phyloP scores from a whole-genome alignment of 192 early-diverging fungal genomes.

The Anaeromyces robustus region DNA sequence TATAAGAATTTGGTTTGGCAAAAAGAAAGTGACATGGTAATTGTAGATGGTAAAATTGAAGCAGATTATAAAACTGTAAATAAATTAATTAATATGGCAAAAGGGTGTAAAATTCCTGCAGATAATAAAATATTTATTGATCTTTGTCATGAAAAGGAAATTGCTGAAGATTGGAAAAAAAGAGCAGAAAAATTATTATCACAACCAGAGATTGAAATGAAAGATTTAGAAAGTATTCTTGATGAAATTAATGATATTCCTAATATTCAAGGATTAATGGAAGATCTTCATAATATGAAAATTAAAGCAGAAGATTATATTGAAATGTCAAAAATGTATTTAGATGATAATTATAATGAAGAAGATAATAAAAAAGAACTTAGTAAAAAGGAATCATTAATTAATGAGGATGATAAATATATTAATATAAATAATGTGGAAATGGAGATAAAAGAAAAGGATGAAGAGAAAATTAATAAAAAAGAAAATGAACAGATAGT shows the following conservation, averaged over 20 bases:
- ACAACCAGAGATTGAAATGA: neutral
- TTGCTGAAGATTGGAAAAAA: neutral
- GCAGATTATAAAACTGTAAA: neutral
- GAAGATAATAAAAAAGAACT: no score
- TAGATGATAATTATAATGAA: neutral
- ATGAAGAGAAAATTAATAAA: neutral
- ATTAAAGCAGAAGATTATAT: neutral
- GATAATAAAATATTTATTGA: neutral
- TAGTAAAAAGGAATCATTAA: no score
- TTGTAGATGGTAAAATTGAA: neutral
- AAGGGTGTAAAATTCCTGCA: neutral
- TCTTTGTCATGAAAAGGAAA: neutral
- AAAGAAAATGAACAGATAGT: neutral
- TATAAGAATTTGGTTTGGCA: neutral
- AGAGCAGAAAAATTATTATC: neutral
- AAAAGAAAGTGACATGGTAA: neutral
- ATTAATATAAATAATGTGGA: no score
- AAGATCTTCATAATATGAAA: neutral
- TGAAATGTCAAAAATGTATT: neutral
- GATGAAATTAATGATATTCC: neutral
- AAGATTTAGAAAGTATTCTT: neutral
- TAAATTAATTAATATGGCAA: neutral
- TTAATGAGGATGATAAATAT: no score
- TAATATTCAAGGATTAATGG: neutral
- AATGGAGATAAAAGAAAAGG: neutral